Percentiles rank a stretch among this genome's conserved stretches.
Evolutionary conservation across 352 stramenopile species (phyloP).

Genomic region (Phytopythium cucurbitacearum): DNA sequence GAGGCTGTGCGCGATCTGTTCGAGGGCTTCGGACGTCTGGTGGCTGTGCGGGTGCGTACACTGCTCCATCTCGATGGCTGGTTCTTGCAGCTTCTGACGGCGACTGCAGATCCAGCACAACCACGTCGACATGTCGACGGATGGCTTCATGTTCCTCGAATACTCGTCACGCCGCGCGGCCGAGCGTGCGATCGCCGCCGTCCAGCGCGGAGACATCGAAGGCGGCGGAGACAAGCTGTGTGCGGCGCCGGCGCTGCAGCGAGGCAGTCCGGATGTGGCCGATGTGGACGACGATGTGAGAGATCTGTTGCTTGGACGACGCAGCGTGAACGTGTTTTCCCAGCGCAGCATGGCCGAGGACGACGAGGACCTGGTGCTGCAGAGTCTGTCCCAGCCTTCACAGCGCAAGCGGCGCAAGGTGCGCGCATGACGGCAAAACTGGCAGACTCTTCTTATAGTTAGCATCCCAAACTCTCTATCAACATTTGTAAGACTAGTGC

Average conservation of each 20-base stretch:
- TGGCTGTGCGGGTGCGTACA: slow-evolving; percentile 35
- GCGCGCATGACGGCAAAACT: background rate
- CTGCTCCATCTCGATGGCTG: background rate
- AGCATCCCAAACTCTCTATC: no score
- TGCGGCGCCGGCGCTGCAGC: slow-evolving; percentile 34
- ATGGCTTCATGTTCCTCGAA: slow-evolving; percentile 70
- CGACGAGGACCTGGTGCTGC: slow-evolving; percentile 71
- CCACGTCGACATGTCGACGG: slow-evolving; percentile 43
- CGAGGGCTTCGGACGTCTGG: slow-evolving; percentile 36
- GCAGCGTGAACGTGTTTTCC: slow-evolving; percentile 30
- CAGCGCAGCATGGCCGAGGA: slow-evolving; percentile 39
- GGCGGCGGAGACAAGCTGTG: slow-evolving; percentile 31
- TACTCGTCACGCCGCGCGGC: slow-evolving; percentile 36
- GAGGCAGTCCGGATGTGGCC: slow-evolving; percentile 16
- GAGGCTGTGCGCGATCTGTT: slow-evolving; percentile 42
- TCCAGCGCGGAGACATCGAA: slow-evolving; percentile 16
- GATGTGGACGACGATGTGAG: slow-evolving; percentile 27
- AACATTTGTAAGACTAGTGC: slow-evolving; percentile 5
- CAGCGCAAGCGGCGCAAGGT: slow-evolving; percentile 19
- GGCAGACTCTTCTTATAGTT: background rate
- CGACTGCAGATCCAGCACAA: slow-evolving; percentile 58
- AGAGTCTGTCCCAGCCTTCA: slow-evolving; percentile 61
- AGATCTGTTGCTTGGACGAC: slow-evolving; percentile 51
- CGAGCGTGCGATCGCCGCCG: slow-evolving; percentile 27
- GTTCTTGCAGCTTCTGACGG: background rate